Evolutionary conservation across 2,329 filamentous ascomycete genomes (phyloP).

Genomic region (Blumeria graminis): DNA sequence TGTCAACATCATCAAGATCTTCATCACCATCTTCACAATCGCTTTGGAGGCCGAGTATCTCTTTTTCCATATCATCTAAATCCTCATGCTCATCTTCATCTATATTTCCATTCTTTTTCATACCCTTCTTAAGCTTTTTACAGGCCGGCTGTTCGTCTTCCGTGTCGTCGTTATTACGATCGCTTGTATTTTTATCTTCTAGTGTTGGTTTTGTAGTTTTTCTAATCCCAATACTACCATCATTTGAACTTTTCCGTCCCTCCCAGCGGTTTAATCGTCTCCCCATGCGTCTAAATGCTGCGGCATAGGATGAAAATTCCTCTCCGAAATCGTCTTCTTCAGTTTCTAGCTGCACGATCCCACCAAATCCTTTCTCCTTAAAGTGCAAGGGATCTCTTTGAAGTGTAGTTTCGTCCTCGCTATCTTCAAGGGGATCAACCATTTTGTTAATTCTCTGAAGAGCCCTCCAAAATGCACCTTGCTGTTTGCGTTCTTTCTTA

Average conservation of each 20-base stretch:
- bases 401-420: constrained; percentile 30
- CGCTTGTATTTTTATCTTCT: constrained; percentile 4
- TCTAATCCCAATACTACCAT: constrained; percentile 14
- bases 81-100: constrained; percentile 18
- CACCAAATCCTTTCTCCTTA: constrained; percentile 34
- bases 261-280: constrained; percentile 51
- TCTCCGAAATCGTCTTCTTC: constrained; percentile 58
- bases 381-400: constrained; percentile 18
- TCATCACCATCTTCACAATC: constrained; percentile 21
- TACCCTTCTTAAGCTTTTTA: constrained; percentile 9
- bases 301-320: constrained; percentile 40
- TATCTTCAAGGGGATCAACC: constrained; percentile 32
- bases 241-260: constrained; percentile 14
- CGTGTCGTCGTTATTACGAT: constrained; percentile 13
- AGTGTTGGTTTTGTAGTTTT: constrained; percentile 7
- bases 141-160: constrained; percentile 15
- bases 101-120: constrained; percentile 17
- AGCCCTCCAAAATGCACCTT: constrained; percentile 43
- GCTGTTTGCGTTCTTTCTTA: constrained; percentile 33
- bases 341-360: constrained; percentile 32
- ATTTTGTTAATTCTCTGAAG: constrained; percentile 36
- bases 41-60: constrained; percentile 23
- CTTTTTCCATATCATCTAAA: constrained; percentile 30
- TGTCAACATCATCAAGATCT: constrained; percentile 23
- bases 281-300: constrained; percentile 36